Percentiles rank a stretch among this genome's conserved stretches.
phyloP scores from a whole-genome alignment of 2,329 filamentous ascomycete genomes.

The Macrophomina pseudophaseolina region DNA sequence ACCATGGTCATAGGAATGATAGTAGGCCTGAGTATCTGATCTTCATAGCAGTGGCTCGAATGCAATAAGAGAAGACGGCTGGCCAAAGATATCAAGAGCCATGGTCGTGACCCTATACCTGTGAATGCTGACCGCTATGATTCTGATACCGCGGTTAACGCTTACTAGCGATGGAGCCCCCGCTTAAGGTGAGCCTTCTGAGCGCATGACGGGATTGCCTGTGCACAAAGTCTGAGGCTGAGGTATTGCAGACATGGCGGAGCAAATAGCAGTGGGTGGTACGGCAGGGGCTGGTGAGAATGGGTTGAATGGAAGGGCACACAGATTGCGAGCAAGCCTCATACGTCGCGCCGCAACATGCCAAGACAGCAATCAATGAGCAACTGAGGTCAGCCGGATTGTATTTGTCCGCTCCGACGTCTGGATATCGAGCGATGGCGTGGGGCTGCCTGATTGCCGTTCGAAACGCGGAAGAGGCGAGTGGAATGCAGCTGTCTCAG shows the following conservation, averaged over 20 bases:
- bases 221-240: neutral
- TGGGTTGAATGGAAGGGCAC: neutral
- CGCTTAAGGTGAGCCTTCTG: neutral
- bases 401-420: neutral
- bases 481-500: constrained; percentile 3
- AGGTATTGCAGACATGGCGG: neutral
- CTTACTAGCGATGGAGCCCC: neutral
- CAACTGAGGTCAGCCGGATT: constrained; percentile 7
- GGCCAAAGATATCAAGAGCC: too few species aligned
- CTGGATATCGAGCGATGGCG: neutral
- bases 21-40: too few species aligned
- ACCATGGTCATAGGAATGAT: too few species aligned
- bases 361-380: neutral
- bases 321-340: neutral
- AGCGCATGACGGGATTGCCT: neutral
- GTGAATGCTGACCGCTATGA: too few species aligned
- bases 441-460: neutral
- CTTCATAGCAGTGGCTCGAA: too few species aligned
- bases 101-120: too few species aligned
- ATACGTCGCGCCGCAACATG: neutral
- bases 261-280: neutral
- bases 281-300: neutral
- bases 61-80: too few species aligned
- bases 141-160: neutral
- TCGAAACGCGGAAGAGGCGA: neutral